Base-by-base conservation (phyloP, 192 early-diverging fungal species). In the Mortierella hygrophila region DNA sequence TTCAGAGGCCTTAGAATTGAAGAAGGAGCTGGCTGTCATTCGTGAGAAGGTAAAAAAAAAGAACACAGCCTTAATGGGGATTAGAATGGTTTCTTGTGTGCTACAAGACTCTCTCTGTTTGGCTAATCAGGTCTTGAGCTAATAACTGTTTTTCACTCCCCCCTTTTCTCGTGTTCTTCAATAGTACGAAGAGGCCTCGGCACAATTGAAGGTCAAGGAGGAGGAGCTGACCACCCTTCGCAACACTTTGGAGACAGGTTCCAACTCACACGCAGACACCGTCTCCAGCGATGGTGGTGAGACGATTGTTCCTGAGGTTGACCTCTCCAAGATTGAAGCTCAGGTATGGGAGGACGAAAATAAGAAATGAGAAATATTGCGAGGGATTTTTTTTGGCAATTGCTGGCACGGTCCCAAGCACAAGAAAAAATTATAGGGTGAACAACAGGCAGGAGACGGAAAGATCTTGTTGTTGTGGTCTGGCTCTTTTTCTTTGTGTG, bases 231-330 rank as follows among this genome's bases (percentile, higher is more conserved):
- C 69, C 35, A 60, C 52, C 44, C 75, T 85, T 21, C 78, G 78
- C 6, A 75, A 72, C 37, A 78, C 80, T 18, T 29, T 80, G 55
- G 83, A 85, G 32, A 76, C 57, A n/a, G 70, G 78, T 54, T 76
- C 78, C 18, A 75, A 55, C 74, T 76, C 78, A 35, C 83, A 80
- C 73, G 78, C 70, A 40, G 83, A 85, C 57, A 85, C 78, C 20
- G 78, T 85, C n/a, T 85, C 83, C 20, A 85, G 83, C 63, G 83
- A 85, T 35, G 83, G 83, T 76, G 83, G 83, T 11, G 83, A 85
- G 49, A 85, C 83, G 15, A 49, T 85, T 75, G 83, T 85, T 35
- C 83, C 83, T 37, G 83, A 85, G 55, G 77, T 85, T 73, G 83
- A 85, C 68, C 54, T 85, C 38, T 76, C 83, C 68, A 85, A 85